Evolutionary conservation across 169 alveolate genomes (phyloP), one percentile per base, ranked within the genome.

Genomic region (Plasmodium cynomolgi): DNA sequence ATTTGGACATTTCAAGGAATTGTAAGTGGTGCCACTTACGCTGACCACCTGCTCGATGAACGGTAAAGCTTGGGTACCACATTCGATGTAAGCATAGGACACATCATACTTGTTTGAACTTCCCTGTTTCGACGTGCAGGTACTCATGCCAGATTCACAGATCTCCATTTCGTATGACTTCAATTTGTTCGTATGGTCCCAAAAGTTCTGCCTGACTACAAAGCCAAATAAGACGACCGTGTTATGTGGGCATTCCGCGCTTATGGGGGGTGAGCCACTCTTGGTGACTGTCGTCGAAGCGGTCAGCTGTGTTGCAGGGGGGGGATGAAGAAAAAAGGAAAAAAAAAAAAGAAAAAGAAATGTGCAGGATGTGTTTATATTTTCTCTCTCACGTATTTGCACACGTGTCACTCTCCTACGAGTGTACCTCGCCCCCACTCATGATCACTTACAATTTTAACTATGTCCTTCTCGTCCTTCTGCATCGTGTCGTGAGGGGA

Each of bases 221-320:
- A 68, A 95, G n/a, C 97, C 97, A 20, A 95, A 92, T 68, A 95
- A 3, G 56, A 95, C 92, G 15, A 94, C 92, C 58, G 58, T 58
- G 26, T 58, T 84, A 34, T 58, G 86, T 62, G 96, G 96, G 83
- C 97, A 95, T 74, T 84, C 84, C 5, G 96, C 96, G 73, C 68
- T 93, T 5, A 95, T 93, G 15, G 97, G 97, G 20, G 97, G 97
- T 4, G 96, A 72, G 29, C 96, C 96, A 23, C 77, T 95, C 31
- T 92, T 93, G 23, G 95, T 84, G 39, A 95, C 75, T 2, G 94
- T 95, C 2, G 95, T 56, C 6, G 93, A 83, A 31, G 13, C 71
- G 9, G 92, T 81, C 56, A 95, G 81, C 97, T 95, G 85, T 20
- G 56, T 33, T 68, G 15, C 7, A 50, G 37, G 39, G 44, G 56